Evolutionary conservation across 257 asterid species (phyloP).

Genomic region (Solanum chmielewskii): DNA sequence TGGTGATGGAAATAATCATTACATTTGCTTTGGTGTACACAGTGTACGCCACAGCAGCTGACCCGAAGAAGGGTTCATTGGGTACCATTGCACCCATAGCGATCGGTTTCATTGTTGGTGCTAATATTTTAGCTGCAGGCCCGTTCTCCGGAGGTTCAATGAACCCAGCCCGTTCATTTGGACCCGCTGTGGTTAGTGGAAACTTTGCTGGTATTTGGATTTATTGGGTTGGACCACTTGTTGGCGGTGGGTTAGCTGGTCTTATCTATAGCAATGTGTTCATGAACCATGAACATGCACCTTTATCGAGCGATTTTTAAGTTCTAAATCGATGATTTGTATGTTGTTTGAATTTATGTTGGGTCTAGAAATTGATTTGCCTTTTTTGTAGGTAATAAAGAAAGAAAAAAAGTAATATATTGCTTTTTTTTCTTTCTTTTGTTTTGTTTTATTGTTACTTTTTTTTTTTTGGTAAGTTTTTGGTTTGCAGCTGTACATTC

Average conservation of each 20-base stretch:
- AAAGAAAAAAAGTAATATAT: neutral
- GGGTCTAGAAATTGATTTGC: neutral
- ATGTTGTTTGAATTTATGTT: neutral
- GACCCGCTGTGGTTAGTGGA: slow-evolving; percentile 37
- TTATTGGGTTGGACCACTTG: slow-evolving; percentile 42
- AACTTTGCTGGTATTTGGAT: slow-evolving; percentile 31
- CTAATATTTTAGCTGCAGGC: slow-evolving; percentile 47
- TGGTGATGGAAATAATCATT: slow-evolving; percentile 39
- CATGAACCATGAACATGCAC: slow-evolving; percentile 23
- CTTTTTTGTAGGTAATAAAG: neutral
- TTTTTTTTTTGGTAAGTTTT: neutral
- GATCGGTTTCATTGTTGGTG: slow-evolving; percentile 49
- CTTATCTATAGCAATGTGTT: slow-evolving; percentile 21
- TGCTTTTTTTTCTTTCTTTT: neutral
- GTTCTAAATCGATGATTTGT: neutral
- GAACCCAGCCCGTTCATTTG: slow-evolving; percentile 51
- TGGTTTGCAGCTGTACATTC: slow-evolving; percentile 23
- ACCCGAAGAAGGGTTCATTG: slow-evolving; percentile 48
- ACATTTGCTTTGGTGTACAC: slow-evolving; percentile 50
- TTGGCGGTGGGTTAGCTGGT: slow-evolving; percentile 45
- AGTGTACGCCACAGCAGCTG: slow-evolving; percentile 50
- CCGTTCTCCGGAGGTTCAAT: slow-evolving; percentile 55
- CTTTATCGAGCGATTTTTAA: slow-evolving; percentile 15
- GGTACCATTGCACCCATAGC: slow-evolving; percentile 51
- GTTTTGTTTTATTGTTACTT: neutral